Percentiles rank a stretch among this genome's conserved stretches.
Evolutionary conservation across 371 early-diverging fungal species (phyloP).

Genomic region (Lichtheimia hyalospora): DNA sequence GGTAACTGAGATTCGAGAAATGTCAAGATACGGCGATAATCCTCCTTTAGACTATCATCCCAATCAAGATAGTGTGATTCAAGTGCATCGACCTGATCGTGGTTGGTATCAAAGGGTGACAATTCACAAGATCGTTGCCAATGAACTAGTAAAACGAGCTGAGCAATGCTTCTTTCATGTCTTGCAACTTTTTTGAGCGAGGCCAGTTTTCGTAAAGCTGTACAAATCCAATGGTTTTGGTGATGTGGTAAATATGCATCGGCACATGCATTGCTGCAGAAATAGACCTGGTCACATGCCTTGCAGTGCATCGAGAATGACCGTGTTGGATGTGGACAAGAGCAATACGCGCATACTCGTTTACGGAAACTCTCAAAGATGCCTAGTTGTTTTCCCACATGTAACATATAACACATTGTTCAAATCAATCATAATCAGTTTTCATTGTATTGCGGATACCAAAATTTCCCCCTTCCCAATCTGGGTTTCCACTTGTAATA

Average conservation of each 20-base stretch:
- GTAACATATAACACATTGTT: too few relatives aligned
- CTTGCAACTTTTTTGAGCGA: slow-evolving; percentile 38
- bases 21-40: slow-evolving; percentile 36
- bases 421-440: too few relatives aligned
- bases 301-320: slow-evolving; percentile 39
- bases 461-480: too few relatives aligned
- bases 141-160: slow-evolving; percentile 23
- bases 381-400: slow-evolving; percentile 15
- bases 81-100: slow-evolving; percentile 29
- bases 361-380: slow-evolving; percentile 47
- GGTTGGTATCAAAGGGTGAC: background rate
- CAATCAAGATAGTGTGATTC: slow-evolving; percentile 51
- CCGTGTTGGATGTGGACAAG: slow-evolving; percentile 34
- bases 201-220: slow-evolving; percentile 41
- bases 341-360: slow-evolving; percentile 49
- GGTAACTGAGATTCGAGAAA: slow-evolving; percentile 25
- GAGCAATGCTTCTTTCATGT: slow-evolving; percentile 47
- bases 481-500: background rate
- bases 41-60: slow-evolving; percentile 30
- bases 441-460: too few relatives aligned
- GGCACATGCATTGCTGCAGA: slow-evolving; percentile 41
- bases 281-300: slow-evolving; percentile 51
- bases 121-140: slow-evolving; percentile 21
- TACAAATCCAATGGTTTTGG: slow-evolving; percentile 27
- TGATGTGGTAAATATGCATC: slow-evolving; percentile 16